Base-by-base conservation (phyloP, 805 yeast genomes). In the Ogataea naganishii region DNA sequence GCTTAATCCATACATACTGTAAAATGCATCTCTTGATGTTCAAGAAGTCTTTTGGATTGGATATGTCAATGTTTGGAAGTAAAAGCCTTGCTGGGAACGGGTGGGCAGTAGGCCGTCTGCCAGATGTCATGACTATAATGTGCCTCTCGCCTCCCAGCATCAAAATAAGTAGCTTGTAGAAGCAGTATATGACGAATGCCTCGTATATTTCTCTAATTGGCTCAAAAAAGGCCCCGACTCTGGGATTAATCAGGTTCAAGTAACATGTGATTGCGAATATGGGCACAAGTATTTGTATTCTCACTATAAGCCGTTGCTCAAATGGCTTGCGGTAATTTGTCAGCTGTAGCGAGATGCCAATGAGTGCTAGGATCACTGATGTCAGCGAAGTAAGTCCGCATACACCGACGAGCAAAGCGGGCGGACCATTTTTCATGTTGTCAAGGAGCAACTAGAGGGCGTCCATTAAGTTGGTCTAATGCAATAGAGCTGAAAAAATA, bases 1-100 rank as follows among this genome's bases (percentile, higher is more conserved):
- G 96, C 46, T 94, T 88, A 36, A 88, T 53, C 96, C 96, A 92
- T 6, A 89, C 95, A 48, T 89, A 92, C 53, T 92, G 99, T 29
- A 92, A 58, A 6, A 92, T 78, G 2, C 94, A 89, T 36, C 95
- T 60, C 46, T 92, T 92, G 29, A 92, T 74, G 13, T 58, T 58
- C 35, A 89, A 56, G 48, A 86, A 83, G 4, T 84, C 75, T 18
- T 64, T 63, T 0, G 98, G 96, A 46, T 92, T 95, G 2, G 89
- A 76, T 19, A 92, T 79, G 52, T 89, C 96, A 15, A 88, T 58
- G 4, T 68, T 70, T 1, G 69, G 62, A 5, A 76, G 46, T 4
- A 74, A 22, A n/a, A 52, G 44, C n/a, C 63, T 67, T 22, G 75
- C 42, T 0, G 62, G 69, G 41, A 68, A 84, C 3, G 78, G 78